phyloP scores from a whole-genome alignment of 257 asterid species.

The Schizonepeta tenuifolia region DNA sequence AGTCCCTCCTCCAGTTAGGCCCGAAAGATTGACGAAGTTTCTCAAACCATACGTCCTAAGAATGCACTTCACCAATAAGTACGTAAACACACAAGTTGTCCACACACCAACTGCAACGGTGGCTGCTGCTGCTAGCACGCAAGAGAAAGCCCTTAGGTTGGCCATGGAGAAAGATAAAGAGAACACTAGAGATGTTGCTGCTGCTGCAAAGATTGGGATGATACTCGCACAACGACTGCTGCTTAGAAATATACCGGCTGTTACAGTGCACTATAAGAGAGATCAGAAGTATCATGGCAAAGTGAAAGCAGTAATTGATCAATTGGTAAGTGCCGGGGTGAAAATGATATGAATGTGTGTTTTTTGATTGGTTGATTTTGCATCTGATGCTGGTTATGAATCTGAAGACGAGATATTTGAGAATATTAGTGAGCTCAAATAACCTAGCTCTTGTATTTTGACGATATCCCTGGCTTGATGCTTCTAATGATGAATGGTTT shows the following conservation, averaged over 20 bases:
- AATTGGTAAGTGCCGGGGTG: constrained; percentile 68
- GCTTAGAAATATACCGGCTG: constrained; percentile 70
- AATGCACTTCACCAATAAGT: constrained; percentile 89
- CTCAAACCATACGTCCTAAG: constrained; percentile 82
- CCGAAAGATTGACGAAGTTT: constrained; percentile 67
- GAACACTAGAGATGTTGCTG: constrained; percentile 80
- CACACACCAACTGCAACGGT: constrained; percentile 93
- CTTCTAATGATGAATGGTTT: background rate
- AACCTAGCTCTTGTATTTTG: background rate
- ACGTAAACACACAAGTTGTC: constrained; percentile 78
- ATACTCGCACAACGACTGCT: constrained; percentile 75
- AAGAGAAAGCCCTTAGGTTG: constrained; percentile 78
- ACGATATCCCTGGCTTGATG: background rate
- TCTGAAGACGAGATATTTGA: background rate
- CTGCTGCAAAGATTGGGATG: constrained; percentile 92
- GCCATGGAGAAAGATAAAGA: constrained; percentile 64
- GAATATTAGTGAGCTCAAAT: background rate
- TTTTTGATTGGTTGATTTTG: background rate
- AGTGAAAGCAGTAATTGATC: constrained; percentile 85
- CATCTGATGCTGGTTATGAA: constrained; percentile 17
- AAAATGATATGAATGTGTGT: constrained; percentile 50
- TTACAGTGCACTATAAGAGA: constrained; percentile 63
- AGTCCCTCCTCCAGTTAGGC: constrained; percentile 67
- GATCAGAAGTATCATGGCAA: constrained; percentile 92
- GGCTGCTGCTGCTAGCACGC: constrained; percentile 92